These are phyloP conservation scores for Gracilariopsis chorda DNA, from an alignment of 23 red algal genomes.

Conservation along the genomic window DNA sequence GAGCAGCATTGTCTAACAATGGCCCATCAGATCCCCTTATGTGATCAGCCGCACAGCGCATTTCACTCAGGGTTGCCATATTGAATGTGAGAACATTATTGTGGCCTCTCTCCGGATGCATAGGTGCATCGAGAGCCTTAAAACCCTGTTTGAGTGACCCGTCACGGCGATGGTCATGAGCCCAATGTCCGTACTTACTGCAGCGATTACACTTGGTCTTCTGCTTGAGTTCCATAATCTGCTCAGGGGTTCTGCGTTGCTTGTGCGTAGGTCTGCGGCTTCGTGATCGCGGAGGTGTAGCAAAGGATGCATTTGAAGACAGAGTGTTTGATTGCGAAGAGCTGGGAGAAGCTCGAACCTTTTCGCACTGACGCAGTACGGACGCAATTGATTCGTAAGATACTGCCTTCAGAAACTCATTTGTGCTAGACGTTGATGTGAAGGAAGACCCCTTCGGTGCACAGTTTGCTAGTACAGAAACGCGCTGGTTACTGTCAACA, in stretches of 20 bases:
- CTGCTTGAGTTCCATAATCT: background rate
- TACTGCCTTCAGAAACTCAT: background rate
- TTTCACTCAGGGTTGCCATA: background rate
- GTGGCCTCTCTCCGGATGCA: background rate
- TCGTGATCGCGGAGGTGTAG: background rate
- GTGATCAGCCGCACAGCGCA: background rate
- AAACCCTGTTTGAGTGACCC: background rate
- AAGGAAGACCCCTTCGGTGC: background rate
- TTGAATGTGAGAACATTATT: background rate
- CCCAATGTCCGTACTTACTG: background rate
- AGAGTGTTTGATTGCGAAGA: background rate
- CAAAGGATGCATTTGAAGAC: background rate
- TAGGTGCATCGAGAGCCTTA: background rate
- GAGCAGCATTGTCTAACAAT: conserved; percentile 12
- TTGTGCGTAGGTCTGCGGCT: background rate
- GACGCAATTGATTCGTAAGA: background rate
- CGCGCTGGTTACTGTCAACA: background rate
- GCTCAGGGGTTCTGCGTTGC: background rate
- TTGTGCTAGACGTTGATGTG: background rate
- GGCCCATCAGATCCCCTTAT: background rate
- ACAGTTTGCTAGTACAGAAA: conserved; percentile 12
- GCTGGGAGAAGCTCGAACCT: background rate
- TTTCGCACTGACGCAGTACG: background rate
- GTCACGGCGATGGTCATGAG: background rate
- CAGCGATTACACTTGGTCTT: background rate